Conservation (phyloP, 2,329 filamentous ascomycete genomes). For the Fusarium napiforme region DNA sequence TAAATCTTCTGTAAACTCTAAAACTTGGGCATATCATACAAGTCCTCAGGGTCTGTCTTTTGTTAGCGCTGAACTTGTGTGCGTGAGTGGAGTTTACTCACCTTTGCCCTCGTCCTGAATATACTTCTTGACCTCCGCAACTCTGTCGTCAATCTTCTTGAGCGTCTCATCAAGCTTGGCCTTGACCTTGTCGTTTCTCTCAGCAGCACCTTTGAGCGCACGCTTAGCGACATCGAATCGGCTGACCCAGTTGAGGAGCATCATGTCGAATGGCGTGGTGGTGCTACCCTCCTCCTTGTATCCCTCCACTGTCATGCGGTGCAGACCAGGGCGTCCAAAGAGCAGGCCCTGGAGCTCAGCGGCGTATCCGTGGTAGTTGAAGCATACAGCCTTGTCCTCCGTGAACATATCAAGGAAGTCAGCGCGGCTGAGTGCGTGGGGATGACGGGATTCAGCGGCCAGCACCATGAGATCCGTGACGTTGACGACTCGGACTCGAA, state of each 20-base stretch:
- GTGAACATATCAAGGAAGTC: slow-evolving; percentile 69
- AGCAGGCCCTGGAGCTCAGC: slow-evolving; percentile 70
- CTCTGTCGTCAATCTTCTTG: slow-evolving; percentile 59
- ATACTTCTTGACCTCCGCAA: slow-evolving; percentile 62
- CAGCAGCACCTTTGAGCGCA: slow-evolving; percentile 61
- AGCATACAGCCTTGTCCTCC: slow-evolving; percentile 63
- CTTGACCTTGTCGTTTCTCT: slow-evolving; percentile 59
- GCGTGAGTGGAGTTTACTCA: slow-evolving; percentile 37
- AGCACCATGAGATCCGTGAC: slow-evolving; percentile 75
- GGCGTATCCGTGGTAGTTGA: slow-evolving; percentile 76
- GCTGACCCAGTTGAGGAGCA: slow-evolving; percentile 70
- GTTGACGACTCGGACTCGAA: slow-evolving; percentile 71
- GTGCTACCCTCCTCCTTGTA: slow-evolving; percentile 75
- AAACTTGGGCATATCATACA: slow-evolving; percentile 38
- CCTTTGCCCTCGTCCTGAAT: slow-evolving; percentile 64
- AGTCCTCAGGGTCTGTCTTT: slow-evolving; percentile 33
- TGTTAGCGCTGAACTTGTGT: not conserved
- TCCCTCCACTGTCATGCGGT: slow-evolving; percentile 65
- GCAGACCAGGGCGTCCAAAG: slow-evolving; percentile 64
- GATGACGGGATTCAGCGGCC: slow-evolving; percentile 64
- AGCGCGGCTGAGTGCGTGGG: slow-evolving; percentile 64
- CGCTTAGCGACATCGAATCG: slow-evolving; percentile 68
- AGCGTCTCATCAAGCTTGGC: slow-evolving; percentile 57
- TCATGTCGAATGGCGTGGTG: slow-evolving; percentile 77
- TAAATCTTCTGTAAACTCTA: not conserved